Percentiles rank a stretch among this genome's conserved stretches.
These are phyloP conservation scores for Melanogaster broomeanus DNA, from an alignment of 768 basidiomycete species.

Conservation along the genomic window DNA sequence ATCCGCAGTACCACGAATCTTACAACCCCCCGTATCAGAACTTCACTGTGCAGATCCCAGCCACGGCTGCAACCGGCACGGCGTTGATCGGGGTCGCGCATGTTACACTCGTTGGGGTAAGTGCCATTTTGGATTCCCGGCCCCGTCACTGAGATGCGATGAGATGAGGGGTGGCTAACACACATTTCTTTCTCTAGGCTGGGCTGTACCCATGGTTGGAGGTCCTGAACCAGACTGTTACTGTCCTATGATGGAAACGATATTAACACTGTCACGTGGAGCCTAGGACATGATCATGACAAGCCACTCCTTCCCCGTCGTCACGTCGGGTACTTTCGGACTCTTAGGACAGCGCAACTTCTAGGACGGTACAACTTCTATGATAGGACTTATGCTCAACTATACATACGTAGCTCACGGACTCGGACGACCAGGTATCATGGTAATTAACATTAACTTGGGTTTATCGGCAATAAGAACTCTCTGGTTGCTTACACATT, in stretches of 20 bases:
- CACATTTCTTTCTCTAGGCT: conserved; percentile 31
- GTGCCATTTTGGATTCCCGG: conserved; percentile 11
- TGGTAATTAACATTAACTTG: too few species aligned
- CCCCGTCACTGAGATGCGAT: too few species aligned
- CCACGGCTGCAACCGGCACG: conserved; percentile 23
- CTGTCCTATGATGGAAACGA: conserved; percentile 14
- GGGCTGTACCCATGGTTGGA: conserved; percentile 30
- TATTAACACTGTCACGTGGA: not conserved
- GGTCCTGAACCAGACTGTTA: conserved; percentile 33
- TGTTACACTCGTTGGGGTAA: conserved; percentile 42
- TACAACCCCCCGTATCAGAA: conserved; percentile 44
- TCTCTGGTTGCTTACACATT: too few species aligned
- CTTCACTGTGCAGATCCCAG: conserved; percentile 44
- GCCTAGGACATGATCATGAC: too few species aligned
- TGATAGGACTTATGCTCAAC: too few species aligned
- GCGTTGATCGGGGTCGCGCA: conserved; percentile 41
- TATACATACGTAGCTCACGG: not conserved
- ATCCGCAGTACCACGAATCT: conserved; percentile 34
- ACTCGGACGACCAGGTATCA: not conserved
- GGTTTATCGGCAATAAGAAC: too few species aligned
- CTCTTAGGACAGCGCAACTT: too few species aligned
- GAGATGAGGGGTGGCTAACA: not conserved
- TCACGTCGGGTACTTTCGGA: too few species aligned
- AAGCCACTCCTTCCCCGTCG: too few species aligned
- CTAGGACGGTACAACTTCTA: too few species aligned